A percentile compares a stretch with the other conserved stretches of the same genome.
Evolutionary conservation across 1,284 basidiomycete species (phyloP).

Genomic region (Leccinum huronense): DNA sequence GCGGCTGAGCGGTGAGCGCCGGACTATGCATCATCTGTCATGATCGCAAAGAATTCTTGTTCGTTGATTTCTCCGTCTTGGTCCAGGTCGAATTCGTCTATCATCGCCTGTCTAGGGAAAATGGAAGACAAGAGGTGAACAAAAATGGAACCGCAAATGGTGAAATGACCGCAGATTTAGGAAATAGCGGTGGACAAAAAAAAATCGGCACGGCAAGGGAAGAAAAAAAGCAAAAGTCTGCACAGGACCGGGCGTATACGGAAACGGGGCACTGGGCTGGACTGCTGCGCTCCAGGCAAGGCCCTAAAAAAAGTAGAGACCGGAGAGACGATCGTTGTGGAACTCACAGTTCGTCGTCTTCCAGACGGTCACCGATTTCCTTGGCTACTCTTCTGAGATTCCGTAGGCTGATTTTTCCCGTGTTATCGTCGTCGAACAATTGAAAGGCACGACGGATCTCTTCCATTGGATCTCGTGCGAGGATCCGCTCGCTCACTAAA

Average conservation of each 20-base stretch:
- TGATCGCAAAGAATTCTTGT: constrained; percentile 92
- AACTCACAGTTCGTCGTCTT: constrained; percentile 94
- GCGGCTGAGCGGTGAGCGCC: not conserved
- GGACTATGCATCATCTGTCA: constrained; percentile 83
- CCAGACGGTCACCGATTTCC: constrained; percentile 93
- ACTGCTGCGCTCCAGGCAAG: constrained; percentile 26
- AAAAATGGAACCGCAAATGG: constrained; percentile 28
- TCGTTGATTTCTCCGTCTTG: constrained; percentile 97
- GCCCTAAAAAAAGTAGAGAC: constrained; percentile 17
- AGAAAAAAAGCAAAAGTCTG: constrained; percentile 12
- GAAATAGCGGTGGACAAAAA: constrained; percentile 25
- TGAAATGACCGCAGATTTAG: constrained; percentile 16
- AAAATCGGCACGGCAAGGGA: constrained; percentile 12
- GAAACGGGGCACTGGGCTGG: constrained; percentile 29
- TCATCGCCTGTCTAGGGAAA: constrained; percentile 91
- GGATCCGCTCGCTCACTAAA: constrained; percentile 91
- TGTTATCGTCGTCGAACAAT: constrained; percentile 95
- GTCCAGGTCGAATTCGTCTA: constrained; percentile 99
- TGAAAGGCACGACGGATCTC: constrained; percentile 96
- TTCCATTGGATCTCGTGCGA: constrained; percentile 93
- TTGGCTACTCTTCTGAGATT: constrained; percentile 94
- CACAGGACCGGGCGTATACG: constrained; percentile 21
- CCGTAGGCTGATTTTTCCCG: constrained; percentile 89
- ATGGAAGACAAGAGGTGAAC: constrained; percentile 35
- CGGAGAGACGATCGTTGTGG: constrained; percentile 21